A percentile compares a stretch with the other conserved stretches of the same genome.
These are phyloP conservation scores for Botrytis cinerea DNA, from an alignment of 2,329 filamentous ascomycete genomes.

Conservation along the genomic window DNA sequence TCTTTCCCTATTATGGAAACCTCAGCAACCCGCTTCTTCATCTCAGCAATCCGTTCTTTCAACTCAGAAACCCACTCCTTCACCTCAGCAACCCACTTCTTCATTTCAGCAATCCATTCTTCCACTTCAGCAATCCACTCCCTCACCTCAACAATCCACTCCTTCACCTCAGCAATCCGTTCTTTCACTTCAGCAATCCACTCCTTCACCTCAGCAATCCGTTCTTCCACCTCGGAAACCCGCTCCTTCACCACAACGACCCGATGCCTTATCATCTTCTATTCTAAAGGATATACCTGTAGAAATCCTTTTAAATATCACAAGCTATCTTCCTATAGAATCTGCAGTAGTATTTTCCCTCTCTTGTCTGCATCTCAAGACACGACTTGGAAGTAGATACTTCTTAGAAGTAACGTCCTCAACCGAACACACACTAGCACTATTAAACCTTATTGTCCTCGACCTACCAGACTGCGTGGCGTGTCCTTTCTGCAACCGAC, in stretches of 20 bases:
- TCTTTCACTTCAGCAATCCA: too few species aligned
- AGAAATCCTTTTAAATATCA: background rate
- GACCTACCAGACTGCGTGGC: background rate
- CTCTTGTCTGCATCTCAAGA: background rate
- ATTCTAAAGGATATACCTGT: background rate
- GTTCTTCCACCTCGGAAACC: background rate
- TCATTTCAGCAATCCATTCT: background rate
- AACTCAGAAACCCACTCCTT: too few species aligned
- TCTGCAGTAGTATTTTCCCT: background rate
- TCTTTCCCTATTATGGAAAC: background rate
- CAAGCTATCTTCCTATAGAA: background rate
- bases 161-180: too few species aligned
- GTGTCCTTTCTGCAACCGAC: background rate
- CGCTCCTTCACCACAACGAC: background rate
- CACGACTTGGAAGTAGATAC: background rate
- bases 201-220: too few species aligned
- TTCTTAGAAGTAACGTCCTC: background rate
- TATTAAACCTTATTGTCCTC: background rate
- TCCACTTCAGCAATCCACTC: too few species aligned
- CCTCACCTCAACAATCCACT: background rate
- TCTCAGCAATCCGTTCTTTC: too few species aligned
- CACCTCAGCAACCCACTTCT: background rate
- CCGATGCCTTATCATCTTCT: background rate
- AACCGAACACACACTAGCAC: background rate
- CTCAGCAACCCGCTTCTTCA: background rate